These are phyloP conservation scores for Trypanosoma theileri DNA, from an alignment of 208 protist species.

Conservation along the genomic window DNA sequence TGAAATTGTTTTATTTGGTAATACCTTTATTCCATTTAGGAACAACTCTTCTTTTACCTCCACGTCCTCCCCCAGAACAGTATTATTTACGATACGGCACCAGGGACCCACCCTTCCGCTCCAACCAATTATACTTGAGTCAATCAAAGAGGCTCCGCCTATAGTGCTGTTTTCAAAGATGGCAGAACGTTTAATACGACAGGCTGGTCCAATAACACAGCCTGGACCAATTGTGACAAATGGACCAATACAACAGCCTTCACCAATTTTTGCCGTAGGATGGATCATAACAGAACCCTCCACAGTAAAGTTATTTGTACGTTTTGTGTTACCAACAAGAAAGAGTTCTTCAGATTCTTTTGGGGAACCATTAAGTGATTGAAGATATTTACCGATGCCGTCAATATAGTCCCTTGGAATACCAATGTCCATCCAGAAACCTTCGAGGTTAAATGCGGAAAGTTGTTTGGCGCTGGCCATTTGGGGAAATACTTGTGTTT, in stretches of 20 bases:
- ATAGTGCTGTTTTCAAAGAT: constrained; percentile 88
- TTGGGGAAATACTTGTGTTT: constrained; percentile 96
- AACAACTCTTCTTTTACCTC: constrained; percentile 89
- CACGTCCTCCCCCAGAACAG: constrained; percentile 96
- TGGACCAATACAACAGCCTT: constrained; percentile 93
- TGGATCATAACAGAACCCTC: constrained; percentile 86
- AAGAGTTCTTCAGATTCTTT: constrained; percentile 36
- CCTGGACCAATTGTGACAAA: constrained; percentile 94
- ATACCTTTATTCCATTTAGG: constrained; percentile 91
- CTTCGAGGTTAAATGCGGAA: constrained; percentile 94
- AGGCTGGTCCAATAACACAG: constrained; percentile 90
- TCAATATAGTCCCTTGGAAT: constrained; percentile 94
- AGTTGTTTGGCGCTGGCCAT: constrained; percentile 93
- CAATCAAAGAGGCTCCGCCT: constrained; percentile 79
- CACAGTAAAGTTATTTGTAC: constrained; percentile 48
- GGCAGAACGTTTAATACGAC: constrained; percentile 80
- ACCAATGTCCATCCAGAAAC: constrained; percentile 99
- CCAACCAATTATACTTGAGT: constrained; percentile 96
- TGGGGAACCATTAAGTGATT: constrained; percentile 42
- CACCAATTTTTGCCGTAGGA: constrained; percentile 90
- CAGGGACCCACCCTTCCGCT: constrained; percentile 89
- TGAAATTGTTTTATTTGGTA: constrained; percentile 95
- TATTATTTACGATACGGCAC: constrained; percentile 92
- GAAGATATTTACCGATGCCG: constrained; percentile 89
- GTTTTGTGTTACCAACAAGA: constrained; percentile 27